phyloP scores from a whole-genome alignment of 1,284 basidiomycete species.

The Apiotrichum siamense region DNA sequence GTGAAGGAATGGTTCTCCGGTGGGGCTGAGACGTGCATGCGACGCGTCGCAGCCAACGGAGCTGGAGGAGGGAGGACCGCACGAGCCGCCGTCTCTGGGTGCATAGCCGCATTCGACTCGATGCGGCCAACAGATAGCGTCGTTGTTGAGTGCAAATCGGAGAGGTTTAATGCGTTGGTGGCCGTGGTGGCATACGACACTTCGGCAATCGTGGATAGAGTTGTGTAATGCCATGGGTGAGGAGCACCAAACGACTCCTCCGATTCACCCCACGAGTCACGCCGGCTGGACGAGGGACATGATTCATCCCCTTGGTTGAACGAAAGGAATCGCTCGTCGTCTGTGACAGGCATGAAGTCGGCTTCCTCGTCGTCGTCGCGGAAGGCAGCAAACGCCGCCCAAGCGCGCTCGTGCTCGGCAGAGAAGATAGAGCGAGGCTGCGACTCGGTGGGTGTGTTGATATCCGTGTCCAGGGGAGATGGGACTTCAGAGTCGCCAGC shows the following conservation, averaged over 20 bases:
- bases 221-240: background rate
- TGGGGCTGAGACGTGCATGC: background rate
- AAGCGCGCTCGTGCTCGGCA: background rate
- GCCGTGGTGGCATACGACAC: background rate
- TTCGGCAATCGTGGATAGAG: background rate
- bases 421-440: background rate
- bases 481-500: background rate
- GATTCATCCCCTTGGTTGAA: background rate
- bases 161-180: background rate
- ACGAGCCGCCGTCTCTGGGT: too few relatives aligned
- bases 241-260: background rate
- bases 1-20: background rate
- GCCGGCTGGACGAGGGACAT: background rate
- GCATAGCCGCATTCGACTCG: background rate
- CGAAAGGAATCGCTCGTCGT: background rate
- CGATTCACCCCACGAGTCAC: background rate
- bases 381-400: background rate
- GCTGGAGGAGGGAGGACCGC: too few relatives aligned
- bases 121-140: background rate
- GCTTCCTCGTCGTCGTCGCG: background rate
- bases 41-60: background rate
- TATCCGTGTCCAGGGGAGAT: background rate
- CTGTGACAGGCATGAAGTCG: background rate
- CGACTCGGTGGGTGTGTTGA: background rate
- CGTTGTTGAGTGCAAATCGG: background rate